phyloP scores from a whole-genome alignment of 345 rosid species.

The Microcos paniculata region DNA sequence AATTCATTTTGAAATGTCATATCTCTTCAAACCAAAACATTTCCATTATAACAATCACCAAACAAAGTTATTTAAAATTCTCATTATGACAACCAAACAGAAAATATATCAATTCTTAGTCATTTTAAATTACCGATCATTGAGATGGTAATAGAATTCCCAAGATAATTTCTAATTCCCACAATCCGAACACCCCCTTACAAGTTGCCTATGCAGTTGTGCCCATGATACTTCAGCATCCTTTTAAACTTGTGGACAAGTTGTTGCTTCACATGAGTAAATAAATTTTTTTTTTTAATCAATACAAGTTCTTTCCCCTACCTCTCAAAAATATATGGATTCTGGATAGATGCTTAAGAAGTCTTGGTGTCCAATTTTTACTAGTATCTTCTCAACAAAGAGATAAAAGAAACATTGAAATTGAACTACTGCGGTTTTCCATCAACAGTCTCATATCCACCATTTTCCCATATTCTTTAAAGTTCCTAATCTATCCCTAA shows the following conservation, averaged over 20 bases:
- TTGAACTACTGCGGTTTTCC: background rate
- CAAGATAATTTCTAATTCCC: no score
- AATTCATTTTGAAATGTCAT: no score
- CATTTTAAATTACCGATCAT: no score
- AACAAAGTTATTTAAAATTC: no score
- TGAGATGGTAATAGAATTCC: no score
- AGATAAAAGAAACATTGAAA: background rate
- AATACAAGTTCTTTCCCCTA: background rate
- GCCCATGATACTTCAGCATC: constrained; percentile 2
- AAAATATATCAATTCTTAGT: no score
- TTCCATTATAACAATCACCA: no score
- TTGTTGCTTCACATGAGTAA: background rate
- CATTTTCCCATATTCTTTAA: background rate
- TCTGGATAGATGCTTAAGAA: background rate
- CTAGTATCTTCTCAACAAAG: background rate
- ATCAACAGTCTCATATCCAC: background rate
- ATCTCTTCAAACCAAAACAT: no score
- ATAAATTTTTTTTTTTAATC: background rate
- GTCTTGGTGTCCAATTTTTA: background rate
- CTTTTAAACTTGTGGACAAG: background rate
- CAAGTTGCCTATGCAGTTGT: no score
- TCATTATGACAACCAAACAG: no score
- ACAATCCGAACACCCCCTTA: no score
- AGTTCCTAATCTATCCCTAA: no score
- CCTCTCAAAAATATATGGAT: background rate